Conservation (phyloP, 495 filamentous ascomycete species). For the Wilcoxina mikolae region DNA sequence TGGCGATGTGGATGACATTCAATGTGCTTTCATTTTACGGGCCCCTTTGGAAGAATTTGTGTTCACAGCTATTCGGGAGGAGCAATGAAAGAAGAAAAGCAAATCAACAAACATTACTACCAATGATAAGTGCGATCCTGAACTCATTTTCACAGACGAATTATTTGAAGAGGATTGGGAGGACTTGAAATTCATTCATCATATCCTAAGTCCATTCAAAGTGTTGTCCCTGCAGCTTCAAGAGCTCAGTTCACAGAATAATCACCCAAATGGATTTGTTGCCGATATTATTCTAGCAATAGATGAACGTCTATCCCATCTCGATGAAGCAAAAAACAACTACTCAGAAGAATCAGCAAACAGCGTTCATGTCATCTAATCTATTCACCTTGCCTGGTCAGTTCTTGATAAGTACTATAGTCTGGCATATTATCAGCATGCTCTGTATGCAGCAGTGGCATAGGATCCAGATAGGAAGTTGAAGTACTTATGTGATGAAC, state of each 20-base stretch:
- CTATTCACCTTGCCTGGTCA: not conserved
- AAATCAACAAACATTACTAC: too few species aligned
- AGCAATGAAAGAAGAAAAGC: too few species aligned
- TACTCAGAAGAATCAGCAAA: not conserved
- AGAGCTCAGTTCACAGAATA: too few species aligned
- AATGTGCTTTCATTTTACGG: not conserved
- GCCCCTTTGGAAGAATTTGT: conserved; percentile 4
- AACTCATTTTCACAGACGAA: not conserved
- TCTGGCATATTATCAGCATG: not conserved
- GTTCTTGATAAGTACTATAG: not conserved
- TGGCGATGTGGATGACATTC: not conserved
- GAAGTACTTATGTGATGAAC: not conserved
- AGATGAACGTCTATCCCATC: not conserved
- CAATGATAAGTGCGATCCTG: not conserved
- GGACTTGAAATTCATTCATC: not conserved
- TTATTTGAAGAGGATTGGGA: not conserved
- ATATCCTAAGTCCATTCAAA: too few species aligned
- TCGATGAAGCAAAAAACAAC: not conserved
- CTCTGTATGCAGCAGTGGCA: not conserved
- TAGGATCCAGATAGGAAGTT: not conserved
- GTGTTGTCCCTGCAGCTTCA: too few species aligned
- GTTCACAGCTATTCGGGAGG: not conserved
- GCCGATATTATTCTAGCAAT: not conserved
- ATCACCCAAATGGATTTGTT: not conserved
- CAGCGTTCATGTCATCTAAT: not conserved